Evolutionary conservation across 2,329 filamentous ascomycete genomes (phyloP).

Genomic region (Ramichloridium luteum): DNA sequence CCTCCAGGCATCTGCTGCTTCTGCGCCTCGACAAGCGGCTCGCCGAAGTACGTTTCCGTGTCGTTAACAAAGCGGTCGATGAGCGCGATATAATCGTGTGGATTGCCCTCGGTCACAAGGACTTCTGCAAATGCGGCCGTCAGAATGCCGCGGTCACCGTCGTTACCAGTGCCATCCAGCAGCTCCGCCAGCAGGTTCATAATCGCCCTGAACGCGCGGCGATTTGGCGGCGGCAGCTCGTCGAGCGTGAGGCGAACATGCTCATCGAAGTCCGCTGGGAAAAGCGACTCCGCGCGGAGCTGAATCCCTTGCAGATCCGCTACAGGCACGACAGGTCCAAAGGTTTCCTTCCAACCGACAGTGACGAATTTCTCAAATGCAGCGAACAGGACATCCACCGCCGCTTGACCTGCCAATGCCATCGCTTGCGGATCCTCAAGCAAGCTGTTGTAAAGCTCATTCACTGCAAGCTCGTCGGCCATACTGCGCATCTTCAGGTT

Average conservation of each 20-base stretch:
- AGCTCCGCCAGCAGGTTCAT: conserved; percentile 79
- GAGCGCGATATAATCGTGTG: conserved; percentile 75
- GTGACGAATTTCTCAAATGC: conserved; percentile 89
- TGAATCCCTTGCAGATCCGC: conserved; percentile 65
- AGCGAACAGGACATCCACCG: conserved; percentile 74
- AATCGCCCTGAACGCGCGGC: conserved; percentile 67
- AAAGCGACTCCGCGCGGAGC: conserved; percentile 46
- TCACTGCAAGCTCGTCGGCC: conserved; percentile 69
- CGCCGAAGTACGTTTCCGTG: conserved; percentile 76
- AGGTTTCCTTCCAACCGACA: conserved; percentile 76
- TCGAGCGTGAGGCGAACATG: conserved; percentile 42
- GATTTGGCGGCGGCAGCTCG: conserved; percentile 46
- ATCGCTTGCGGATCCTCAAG: conserved; percentile 72
- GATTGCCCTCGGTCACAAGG: conserved; percentile 62
- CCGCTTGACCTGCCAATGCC: conserved; percentile 60
- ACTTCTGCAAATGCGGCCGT: conserved; percentile 84
- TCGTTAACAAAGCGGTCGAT: conserved; percentile 83
- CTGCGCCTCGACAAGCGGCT: conserved; percentile 29
- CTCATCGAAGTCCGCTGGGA: conserved; percentile 58
- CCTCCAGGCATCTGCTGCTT: conserved; percentile 3
- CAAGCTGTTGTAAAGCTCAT: conserved; percentile 80
- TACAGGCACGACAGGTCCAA: conserved; percentile 70
- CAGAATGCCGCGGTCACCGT: conserved; percentile 76
- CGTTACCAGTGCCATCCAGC: conserved; percentile 79
- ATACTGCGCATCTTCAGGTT: conserved; percentile 56